Evolutionary conservation across 768 basidiomycete species (phyloP).

Genomic region (Hydnomerulius pinastri): DNA sequence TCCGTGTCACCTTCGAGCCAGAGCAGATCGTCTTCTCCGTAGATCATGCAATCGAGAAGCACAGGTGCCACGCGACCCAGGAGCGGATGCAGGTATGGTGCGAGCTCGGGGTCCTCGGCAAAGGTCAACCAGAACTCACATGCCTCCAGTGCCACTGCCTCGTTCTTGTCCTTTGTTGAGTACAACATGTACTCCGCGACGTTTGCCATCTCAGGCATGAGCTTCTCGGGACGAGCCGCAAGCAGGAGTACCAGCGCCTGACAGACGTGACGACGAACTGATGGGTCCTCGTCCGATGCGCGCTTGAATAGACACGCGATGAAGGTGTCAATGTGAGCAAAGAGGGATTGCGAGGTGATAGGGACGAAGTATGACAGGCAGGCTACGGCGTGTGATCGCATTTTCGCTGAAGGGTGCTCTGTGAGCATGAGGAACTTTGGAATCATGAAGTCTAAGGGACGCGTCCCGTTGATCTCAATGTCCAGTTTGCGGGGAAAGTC

Average conservation of each 20-base stretch:
- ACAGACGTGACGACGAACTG: constrained; percentile 93
- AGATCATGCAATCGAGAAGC: constrained; percentile 96
- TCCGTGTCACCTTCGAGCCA: constrained; percentile 93
- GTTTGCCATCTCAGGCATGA: constrained; percentile 93
- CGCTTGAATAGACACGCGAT: constrained; percentile 93
- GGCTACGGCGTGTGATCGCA: constrained; percentile 92
- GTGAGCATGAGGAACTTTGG: constrained; percentile 91
- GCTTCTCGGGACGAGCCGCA: constrained; percentile 90
- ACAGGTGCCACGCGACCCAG: constrained; percentile 92
- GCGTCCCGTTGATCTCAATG: constrained; percentile 88
- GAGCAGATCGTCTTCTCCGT: constrained; percentile 93
- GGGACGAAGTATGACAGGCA: constrained; percentile 94
- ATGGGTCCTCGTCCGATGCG: constrained; percentile 91
- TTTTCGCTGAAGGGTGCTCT: constrained; percentile 82
- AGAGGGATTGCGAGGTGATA: constrained; percentile 82
- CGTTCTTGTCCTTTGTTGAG: constrained; percentile 96
- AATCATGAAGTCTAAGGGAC: constrained; percentile 94
- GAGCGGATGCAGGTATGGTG: constrained; percentile 80
- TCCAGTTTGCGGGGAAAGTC: constrained; percentile 96
- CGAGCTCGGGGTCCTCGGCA: constrained; percentile 90
- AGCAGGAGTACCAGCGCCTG: constrained; percentile 92
- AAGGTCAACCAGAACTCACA: constrained; percentile 99
- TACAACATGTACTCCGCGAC: constrained; percentile 99
- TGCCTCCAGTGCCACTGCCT: constrained; percentile 94
- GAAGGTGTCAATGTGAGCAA: constrained; percentile 89